Evolutionary conservation across 2,329 filamentous ascomycete genomes (phyloP).

Genomic region (Aspergillus viridinutans): DNA sequence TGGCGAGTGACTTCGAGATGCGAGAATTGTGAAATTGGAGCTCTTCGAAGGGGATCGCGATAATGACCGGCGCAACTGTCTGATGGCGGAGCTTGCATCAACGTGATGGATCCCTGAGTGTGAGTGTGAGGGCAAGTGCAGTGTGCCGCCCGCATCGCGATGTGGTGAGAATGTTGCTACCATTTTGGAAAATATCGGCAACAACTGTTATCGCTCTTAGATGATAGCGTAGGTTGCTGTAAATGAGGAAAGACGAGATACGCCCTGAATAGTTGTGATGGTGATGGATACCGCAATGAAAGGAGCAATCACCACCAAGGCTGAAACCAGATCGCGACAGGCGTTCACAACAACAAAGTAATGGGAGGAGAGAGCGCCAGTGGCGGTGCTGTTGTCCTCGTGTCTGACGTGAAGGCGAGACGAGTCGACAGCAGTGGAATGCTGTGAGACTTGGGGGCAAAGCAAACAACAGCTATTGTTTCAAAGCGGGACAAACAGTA

Average conservation of each 20-base stretch:
- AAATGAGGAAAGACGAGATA: not conserved
- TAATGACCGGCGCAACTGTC: slow-evolving; percentile 78
- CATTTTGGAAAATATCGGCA: slow-evolving; percentile 26
- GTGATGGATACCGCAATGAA: not conserved
- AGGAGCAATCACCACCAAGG: not conserved
- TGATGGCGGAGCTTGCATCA: slow-evolving; percentile 75
- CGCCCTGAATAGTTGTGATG: not conserved
- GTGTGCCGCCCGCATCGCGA: slow-evolving; percentile 62
- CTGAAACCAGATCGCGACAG: slow-evolving; percentile 4
- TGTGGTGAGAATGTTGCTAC: slow-evolving; percentile 48
- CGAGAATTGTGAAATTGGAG: slow-evolving; percentile 62
- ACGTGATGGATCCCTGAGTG: slow-evolving; percentile 79
- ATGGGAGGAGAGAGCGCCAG: slow-evolving; percentile 6
- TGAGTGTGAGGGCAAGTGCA: slow-evolving; percentile 83
- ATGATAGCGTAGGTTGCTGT: not conserved
- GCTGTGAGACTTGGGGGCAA: slow-evolving; percentile 20
- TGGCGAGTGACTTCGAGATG: slow-evolving; percentile 45
- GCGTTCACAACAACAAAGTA: slow-evolving; percentile 13
- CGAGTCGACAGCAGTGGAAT: slow-evolving; percentile 24
- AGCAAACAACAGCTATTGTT: slow-evolving; percentile 12
- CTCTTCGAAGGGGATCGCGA: slow-evolving; percentile 89
- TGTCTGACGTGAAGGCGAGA: slow-evolving; percentile 11
- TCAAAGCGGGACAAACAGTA: slow-evolving; percentile 13
- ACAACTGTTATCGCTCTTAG: not conserved
- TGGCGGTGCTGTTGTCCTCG: slow-evolving; percentile 11